Evolutionary conservation across 345 rosid genomes (phyloP).

Genomic region (Aurinia saxatilis): DNA sequence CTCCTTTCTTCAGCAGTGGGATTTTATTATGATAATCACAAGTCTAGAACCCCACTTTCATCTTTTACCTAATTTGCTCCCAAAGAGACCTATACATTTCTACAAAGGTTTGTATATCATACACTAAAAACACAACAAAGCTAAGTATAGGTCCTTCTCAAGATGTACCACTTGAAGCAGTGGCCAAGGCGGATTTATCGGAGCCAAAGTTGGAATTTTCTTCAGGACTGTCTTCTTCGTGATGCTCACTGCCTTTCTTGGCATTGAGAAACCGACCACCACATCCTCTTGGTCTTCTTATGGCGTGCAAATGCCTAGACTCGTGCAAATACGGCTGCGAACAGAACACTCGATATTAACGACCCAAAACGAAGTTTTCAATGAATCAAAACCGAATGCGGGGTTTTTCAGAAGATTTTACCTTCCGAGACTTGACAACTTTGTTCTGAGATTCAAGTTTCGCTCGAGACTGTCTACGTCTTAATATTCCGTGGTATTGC

Average conservation of each 20-base stretch:
- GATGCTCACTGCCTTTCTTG: conserved; percentile 47
- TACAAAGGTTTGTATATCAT: conserved; percentile 12
- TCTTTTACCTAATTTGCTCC: conserved; percentile 8
- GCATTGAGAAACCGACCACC: conserved; percentile 90
- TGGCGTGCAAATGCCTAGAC: conserved; percentile 93
- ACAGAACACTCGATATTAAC: background rate
- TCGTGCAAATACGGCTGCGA: conserved; percentile 95
- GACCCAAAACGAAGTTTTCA: background rate
- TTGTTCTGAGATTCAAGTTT: conserved; percentile 83
- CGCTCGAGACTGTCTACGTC: conserved; percentile 94
- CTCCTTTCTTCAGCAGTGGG: background rate
- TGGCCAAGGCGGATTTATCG: conserved; percentile 36
- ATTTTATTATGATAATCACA: conserved; percentile 17
- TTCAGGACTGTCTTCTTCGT: conserved; percentile 38
- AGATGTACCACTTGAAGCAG: conserved; percentile 41
- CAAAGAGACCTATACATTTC: conserved; percentile 8
- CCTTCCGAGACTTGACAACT: conserved; percentile 72
- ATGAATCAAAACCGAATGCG: background rate
- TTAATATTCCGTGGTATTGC: conserved; percentile 92
- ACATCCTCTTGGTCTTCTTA: conserved; percentile 89
- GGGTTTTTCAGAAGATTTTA: background rate
- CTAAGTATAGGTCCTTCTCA: conserved; percentile 19
- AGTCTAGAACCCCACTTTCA: conserved; percentile 7
- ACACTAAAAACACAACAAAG: conserved; percentile 16
- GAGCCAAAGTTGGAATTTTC: conserved; percentile 49